A percentile compares a stretch with the other conserved stretches of the same genome.
phyloP scores from a whole-genome alignment of 129 eudicot species.

The Helichrysum umbraculigerum region DNA sequence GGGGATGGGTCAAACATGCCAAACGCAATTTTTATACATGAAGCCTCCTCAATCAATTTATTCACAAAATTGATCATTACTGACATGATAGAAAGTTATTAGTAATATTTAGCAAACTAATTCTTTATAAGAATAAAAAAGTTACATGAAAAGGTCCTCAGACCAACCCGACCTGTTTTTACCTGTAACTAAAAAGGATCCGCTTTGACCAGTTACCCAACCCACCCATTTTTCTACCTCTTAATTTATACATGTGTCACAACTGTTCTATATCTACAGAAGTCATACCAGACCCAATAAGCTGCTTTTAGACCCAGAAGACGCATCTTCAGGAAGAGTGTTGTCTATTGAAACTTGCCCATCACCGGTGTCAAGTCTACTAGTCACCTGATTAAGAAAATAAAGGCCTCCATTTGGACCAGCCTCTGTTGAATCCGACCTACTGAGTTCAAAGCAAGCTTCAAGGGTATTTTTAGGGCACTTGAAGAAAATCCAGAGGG shows the following conservation, averaged over 20 bases:
- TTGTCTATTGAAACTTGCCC: constrained; percentile 36
- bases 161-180: not conserved
- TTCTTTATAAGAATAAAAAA: not conserved
- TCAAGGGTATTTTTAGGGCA: constrained; percentile 70
- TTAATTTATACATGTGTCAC: not conserved
- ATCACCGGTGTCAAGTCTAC: constrained; percentile 36
- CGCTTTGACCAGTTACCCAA: not conserved
- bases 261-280: not conserved
- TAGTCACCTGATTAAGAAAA: constrained; percentile 67
- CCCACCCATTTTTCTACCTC: not conserved
- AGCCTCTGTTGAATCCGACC: constrained; percentile 50
- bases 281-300: constrained; percentile 69
- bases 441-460: constrained; percentile 79
- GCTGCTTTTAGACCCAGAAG: constrained; percentile 49
- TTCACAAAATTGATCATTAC: not conserved
- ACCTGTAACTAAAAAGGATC: not conserved
- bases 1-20: not conserved
- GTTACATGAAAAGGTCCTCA: too few relatives aligned
- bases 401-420: constrained; percentile 47
- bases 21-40: not conserved
- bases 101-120: not conserved
- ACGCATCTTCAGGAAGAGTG: constrained; percentile 31
- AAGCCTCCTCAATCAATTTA: not conserved
- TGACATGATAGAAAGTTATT: not conserved
- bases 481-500: constrained; percentile 60